Base-by-base conservation (phyloP, 768 basidiomycete species). In the Termitomyces sp. region DNA sequence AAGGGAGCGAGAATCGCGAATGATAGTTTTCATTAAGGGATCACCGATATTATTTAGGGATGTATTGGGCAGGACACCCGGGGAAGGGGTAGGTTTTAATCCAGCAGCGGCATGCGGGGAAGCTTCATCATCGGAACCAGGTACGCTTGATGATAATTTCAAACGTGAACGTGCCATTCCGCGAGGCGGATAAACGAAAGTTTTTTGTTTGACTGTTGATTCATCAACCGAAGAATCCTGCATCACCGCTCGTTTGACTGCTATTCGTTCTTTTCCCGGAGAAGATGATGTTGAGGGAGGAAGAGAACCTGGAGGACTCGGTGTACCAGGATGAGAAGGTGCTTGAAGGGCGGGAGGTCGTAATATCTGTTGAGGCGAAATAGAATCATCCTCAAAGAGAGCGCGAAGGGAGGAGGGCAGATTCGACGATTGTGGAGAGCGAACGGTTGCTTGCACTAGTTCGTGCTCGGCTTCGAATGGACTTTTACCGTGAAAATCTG, bases 331-430 rank as follows among this genome's bases (percentile, higher is more conserved):
- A 67, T 61, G n/a, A 69, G 65, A 53, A 63, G 63, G 54, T 20
- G 54, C 61, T 58, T 62, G 69, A 54, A 77, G 72, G 6, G 69
- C 65, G 27, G 80, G 74, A 13, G 78, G 69, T 27, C 78, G 81
- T 62, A 80, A 73, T 1, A 76, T 69, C 44, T 81, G 80, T 7
- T 73, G 67, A 31, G 68, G 68, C 7, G 70, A 22, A 20, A 63
- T 54, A n/a, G 69, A 65, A 16, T 79, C 81, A 47, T 85, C 82
- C 57, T 90, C 89, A 69, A 97, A 97, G 11, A 97, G 76, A 39
- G 79, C 76, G 0, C 93, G 88, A 3, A 95, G 76, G 0, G 91
- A 94, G 1, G 86, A 84, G 2, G 94, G 93, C 12, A 94, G 67
- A 49, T 79, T 77, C 16, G 80, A 77, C n/a, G 77, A 63, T 42